Conservation (phyloP, 148 eudicot species). For the Dianthus caryophyllus region DNA sequence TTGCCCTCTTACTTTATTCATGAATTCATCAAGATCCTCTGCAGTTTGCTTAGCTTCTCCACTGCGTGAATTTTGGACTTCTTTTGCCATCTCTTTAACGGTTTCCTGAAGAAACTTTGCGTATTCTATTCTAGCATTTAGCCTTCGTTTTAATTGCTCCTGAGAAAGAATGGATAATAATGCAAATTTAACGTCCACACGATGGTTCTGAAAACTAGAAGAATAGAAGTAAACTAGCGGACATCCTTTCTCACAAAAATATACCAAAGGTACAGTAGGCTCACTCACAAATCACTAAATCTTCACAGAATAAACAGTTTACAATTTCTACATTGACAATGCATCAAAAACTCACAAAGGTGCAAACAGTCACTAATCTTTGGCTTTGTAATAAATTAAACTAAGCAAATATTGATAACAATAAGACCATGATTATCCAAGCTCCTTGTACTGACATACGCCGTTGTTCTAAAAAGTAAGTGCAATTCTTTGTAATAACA, state of each 20-base stretch:
- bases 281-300: background rate
- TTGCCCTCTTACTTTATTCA: slow-evolving; percentile 45
- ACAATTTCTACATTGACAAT: background rate
- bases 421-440: too few species aligned
- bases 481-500: background rate
- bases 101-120: slow-evolving; percentile 89
- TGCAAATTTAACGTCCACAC: background rate
- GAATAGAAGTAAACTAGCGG: background rate
- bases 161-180: slow-evolving; percentile 25
- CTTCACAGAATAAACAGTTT: background rate
- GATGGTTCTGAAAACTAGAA: background rate
- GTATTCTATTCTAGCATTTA: slow-evolving; percentile 77
- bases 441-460: too few species aligned
- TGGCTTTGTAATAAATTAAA: slow-evolving; percentile 3
- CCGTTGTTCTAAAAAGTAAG: too few species aligned
- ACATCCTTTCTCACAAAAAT: background rate
- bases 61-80: slow-evolving; percentile 73
- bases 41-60: slow-evolving; percentile 75
- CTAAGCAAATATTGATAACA: background rate
- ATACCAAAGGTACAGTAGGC: background rate
- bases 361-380: too few species aligned
- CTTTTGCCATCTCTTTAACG: slow-evolving; percentile 88
- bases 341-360: background rate
- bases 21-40: slow-evolving; percentile 79
- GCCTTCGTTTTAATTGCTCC: slow-evolving; percentile 70